Evolutionary conservation across 257 asterid genomes (phyloP).

Genomic region (Nicotiana tabacum): DNA sequence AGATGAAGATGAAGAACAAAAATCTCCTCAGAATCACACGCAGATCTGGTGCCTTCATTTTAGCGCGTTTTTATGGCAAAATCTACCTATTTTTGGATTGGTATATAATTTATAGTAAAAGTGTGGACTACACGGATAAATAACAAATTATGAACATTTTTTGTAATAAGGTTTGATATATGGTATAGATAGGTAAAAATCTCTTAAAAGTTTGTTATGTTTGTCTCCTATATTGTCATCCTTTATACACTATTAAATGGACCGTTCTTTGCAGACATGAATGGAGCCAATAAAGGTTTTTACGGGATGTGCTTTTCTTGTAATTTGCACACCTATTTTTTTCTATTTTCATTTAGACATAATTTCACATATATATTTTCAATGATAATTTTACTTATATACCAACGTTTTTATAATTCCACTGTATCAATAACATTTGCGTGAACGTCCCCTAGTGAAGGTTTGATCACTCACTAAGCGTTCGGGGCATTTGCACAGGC

Average conservation of each 20-base stretch:
- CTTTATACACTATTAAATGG: neutral
- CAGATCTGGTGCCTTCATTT: no score
- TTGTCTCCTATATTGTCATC: neutral
- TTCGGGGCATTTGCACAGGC: neutral
- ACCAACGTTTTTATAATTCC: neutral
- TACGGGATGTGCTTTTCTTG: neutral
- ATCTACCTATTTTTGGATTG: no score
- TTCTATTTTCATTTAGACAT: neutral
- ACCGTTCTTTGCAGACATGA: neutral
- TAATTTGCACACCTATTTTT: neutral
- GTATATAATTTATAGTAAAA: no score
- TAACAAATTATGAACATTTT: no score
- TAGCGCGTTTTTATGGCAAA: no score
- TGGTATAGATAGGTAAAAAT: no score
- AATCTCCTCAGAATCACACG: no score
- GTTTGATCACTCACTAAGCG: neutral
- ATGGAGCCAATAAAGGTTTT: neutral
- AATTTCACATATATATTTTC: neutral
- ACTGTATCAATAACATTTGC: neutral
- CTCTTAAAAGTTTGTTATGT: neutral
- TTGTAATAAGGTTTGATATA: no score
- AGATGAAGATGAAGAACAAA: no score
- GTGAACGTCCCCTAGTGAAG: neutral
- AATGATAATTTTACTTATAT: neutral
- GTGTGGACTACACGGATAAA: no score